Base-by-base conservation (phyloP, 345 rosid genomes). In the Kandelia obovata region DNA sequence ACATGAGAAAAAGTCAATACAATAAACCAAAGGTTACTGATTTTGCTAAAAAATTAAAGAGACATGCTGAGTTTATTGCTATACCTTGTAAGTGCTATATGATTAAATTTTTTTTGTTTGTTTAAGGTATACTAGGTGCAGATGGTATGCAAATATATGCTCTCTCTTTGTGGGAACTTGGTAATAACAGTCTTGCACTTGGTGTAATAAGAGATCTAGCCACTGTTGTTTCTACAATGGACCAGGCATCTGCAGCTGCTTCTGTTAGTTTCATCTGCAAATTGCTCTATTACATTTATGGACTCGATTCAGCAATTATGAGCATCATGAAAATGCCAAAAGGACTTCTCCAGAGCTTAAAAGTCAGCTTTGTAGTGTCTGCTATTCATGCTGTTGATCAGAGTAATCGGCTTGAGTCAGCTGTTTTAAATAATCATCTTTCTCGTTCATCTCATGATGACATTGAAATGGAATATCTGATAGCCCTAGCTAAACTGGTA, bases 121-220 rank as follows among this genome's bases (percentile, higher is more conserved):
- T 74, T 79, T 28, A 68, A 93, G 93, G 96, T 75, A 71, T 82
- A 82, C 96, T 91, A 68, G 92, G 88, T 68, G 80, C 76, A 0
- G 86, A 85, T 85, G 84, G 86, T 37, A 80, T 92, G 80, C 96
- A 92, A 76, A 75, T 92, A 73, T 88, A 92, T 84, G 96, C 96
- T 68, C 74, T 86, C 74, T 88, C 92, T 71, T 72, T 95, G 64
- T 95, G 97, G 96, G 74, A 87, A 83, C 84, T 83, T 81, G 97
- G 96, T 69, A 83, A 85, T 68, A 75, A 80, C 66, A 90, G 87
- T 66, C 72, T 61, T 71, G 93, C 97, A 52, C 87, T 89, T 76
- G 78, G 84, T 67, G 86, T 77, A 71, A 76, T 82, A 62, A 76
- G 84, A 70, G 77, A 76, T 76, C 84, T 95, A 39, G 96, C 89